Evolutionary conservation across 1,139 yeast species (phyloP).

Genomic region (Arxiozyma heterogenica): DNA sequence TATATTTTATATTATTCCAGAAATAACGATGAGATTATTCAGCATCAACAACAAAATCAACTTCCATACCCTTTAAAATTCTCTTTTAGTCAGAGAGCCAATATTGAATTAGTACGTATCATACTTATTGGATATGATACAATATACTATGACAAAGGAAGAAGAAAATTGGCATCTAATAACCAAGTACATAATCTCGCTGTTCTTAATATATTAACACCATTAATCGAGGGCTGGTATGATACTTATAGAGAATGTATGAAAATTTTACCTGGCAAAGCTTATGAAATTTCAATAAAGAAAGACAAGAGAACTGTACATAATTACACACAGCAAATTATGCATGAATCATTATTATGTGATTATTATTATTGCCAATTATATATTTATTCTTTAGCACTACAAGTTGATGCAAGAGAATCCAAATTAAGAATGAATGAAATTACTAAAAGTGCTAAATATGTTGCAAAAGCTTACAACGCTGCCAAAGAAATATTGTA

Average conservation of each 20-base stretch:
- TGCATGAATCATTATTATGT: conserved; percentile 63
- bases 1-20: conserved; percentile 22
- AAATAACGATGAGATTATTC: conserved; percentile 9
- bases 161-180: conserved; percentile 19
- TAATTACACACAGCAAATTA: conserved; percentile 40
- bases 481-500: conserved; percentile 76
- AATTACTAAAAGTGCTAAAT: conserved; percentile 62
- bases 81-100: conserved; percentile 62
- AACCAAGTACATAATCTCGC: conserved; percentile 63
- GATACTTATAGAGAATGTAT: conserved; percentile 50
- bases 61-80: conserved; percentile 36
- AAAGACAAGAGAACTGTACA: conserved; percentile 30
- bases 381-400: conserved; percentile 74
- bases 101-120: conserved; percentile 67
- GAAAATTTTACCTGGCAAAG: conserved; percentile 34
- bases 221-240: conserved; percentile 73
- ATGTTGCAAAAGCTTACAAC: conserved; percentile 70
- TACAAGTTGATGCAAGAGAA: conserved; percentile 40
- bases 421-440: conserved; percentile 50
- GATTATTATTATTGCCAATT: conserved; percentile 79
- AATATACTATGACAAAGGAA: conserved; percentile 58
- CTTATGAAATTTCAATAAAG: conserved; percentile 11
- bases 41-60: conserved; percentile 6
- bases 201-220: conserved; percentile 61
- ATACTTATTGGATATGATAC: conserved; percentile 79